Conservation (phyloP, 1,284 basidiomycete species). For the Malassezia caprae region DNA sequence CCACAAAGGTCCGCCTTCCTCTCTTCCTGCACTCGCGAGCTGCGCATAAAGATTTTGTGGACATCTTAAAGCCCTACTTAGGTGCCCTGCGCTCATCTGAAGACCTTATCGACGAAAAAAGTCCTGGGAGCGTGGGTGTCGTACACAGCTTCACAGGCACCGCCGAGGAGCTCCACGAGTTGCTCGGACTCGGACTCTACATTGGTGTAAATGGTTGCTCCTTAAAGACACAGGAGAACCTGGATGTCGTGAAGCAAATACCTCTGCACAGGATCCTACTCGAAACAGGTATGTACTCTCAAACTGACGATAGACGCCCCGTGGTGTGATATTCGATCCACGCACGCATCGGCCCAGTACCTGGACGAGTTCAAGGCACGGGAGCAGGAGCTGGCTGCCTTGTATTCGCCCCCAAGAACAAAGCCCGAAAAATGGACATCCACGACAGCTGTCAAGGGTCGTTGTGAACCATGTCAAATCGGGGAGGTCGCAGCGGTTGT, state of each 20-base stretch:
- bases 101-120: conserved; percentile 4
- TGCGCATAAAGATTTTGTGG: conserved; percentile 57
- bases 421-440: conserved; percentile 60
- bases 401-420: conserved; percentile 56
- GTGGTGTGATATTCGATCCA: conserved; percentile 70
- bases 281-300: conserved; percentile 58
- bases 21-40: conserved; percentile 76
- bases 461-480: conserved; percentile 68
- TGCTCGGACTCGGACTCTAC: conserved; percentile 52
- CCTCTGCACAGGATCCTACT: conserved; percentile 62
- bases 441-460: conserved; percentile 64
- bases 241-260: conserved; percentile 58
- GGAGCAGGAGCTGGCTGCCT: conserved; percentile 50
- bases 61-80: conserved; percentile 52
- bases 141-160: conserved; percentile 80
- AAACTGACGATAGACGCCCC: conserved; percentile 28
- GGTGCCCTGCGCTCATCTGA: conserved; percentile 13
- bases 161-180: conserved; percentile 58
- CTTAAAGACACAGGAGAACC: conserved; percentile 66
- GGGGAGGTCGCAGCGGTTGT: conserved; percentile 70
- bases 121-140: conserved; percentile 50
- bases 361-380: conserved; percentile 53
- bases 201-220: conserved; percentile 74
- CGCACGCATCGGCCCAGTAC: conserved; percentile 61
- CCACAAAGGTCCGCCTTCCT: conserved; percentile 64